Evolutionary conservation across 2,329 filamentous ascomycete genomes (phyloP), one percentile per base, ranked within the genome.

Genomic region (Aspergillus fijiensis): DNA sequence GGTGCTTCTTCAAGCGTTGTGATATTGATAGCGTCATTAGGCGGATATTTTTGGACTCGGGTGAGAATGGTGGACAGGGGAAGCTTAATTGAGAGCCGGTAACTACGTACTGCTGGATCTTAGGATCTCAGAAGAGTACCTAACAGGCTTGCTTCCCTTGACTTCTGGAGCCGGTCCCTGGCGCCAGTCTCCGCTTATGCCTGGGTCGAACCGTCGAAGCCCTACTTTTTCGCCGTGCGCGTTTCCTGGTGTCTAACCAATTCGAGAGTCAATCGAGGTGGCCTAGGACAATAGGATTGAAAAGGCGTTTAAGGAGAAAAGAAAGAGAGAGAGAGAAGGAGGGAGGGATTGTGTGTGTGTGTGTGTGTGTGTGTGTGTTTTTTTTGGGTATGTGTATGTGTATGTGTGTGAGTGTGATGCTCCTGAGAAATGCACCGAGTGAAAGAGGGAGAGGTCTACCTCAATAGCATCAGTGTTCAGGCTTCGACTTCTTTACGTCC

Each of bases 151-250:
- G 7, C 27, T 27, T 19, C 49, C 49, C 23, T 50, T 12, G 27
- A 29, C 27, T 29, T 29, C 25, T 55, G 39, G 29, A 52, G 39
- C 52, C 47, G 56, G 60, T 67, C 64, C 64, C 66, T 68, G 62
- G 66, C 64, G 65, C 65, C 57, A 52, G 61, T 58, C 61, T 65
- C 65, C 66, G 59, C 61, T 65, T 60, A 53, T 59, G 42, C 35
- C 42, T 23, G 29, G 48, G 53, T 55, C 42, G 42, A 49, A 45
- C n/a, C 57, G 35, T 39, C 33, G 42, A 59, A 59, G 62, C 58
- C 63, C 60, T 61, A 60, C 63, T 60, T 61, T 60, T 63, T 63
- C 55, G 57, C 50, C 55, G 57, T 61, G 51, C 48, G 49, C 54
- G 49, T 60, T 58, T 61, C 45, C 58, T 27, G 50, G 55, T 61